Evolutionary conservation across 768 basidiomycete genomes (phyloP).

Genomic region (Xerocomus spinulosus): DNA sequence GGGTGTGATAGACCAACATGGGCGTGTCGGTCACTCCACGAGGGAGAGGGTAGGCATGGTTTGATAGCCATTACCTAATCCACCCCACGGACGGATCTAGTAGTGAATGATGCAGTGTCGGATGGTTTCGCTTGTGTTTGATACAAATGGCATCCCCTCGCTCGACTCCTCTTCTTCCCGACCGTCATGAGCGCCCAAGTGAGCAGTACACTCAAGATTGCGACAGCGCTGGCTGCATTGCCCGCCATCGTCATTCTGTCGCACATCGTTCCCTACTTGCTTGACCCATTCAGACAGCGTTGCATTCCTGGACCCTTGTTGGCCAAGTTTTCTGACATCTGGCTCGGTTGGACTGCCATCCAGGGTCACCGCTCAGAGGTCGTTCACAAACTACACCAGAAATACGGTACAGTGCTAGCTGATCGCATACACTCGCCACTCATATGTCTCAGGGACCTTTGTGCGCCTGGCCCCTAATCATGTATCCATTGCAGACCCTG

Average conservation of each 20-base stretch:
- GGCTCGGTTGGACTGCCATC: constrained; percentile 63
- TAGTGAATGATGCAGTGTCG: too few species aligned
- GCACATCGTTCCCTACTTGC: constrained; percentile 46
- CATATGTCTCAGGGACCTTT: constrained; percentile 44
- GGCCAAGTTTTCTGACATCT: constrained; percentile 68
- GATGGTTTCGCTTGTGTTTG: too few species aligned
- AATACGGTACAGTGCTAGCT: constrained; percentile 51
- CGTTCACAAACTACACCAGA: constrained; percentile 68
- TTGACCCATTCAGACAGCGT: constrained; percentile 57
- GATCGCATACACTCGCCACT: background rate
- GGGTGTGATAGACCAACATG: constrained; percentile 21
- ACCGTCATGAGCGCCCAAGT: too few species aligned
- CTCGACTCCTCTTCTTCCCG: too few species aligned
- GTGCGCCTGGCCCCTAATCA: constrained; percentile 75
- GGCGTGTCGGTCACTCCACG: too few species aligned
- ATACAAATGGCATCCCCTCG: too few species aligned
- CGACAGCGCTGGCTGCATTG: constrained; percentile 8
- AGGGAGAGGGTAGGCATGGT: too few species aligned
- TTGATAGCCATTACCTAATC: too few species aligned
- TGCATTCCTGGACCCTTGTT: constrained; percentile 63
- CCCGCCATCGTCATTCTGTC: constrained; percentile 17
- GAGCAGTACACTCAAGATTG: constrained; percentile 4
- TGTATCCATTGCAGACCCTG: constrained; percentile 72
- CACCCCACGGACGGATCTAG: too few species aligned
- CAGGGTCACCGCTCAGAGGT: constrained; percentile 72